A percentile compares a stretch with the other conserved stretches of the same genome.
Conservation (phyloP, 176 grass and related monocot genomes). For the Echinochloa phyllopogon region DNA sequence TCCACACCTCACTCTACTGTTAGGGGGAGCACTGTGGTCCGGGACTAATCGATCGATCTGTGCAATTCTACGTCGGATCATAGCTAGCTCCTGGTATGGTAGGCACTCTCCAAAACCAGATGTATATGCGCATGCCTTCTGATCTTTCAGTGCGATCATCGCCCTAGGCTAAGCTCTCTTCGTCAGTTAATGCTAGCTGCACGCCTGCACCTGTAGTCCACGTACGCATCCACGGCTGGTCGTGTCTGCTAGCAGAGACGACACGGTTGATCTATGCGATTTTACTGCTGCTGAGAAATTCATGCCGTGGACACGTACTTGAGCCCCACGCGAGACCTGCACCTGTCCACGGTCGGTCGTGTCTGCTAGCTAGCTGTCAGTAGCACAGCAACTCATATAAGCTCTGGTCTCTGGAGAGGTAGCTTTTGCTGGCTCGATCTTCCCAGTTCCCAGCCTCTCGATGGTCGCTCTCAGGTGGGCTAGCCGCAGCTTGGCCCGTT, state of each 20-base stretch:
- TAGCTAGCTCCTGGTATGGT: not conserved
- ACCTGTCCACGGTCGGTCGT: conserved; percentile 23
- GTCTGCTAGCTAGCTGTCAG: conserved; percentile 23
- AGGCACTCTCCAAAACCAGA: not conserved
- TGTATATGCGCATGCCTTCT: no score
- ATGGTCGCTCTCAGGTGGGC: conserved; percentile 33
- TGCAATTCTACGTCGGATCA: conserved; percentile 17
- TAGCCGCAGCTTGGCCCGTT: conserved; percentile 25
- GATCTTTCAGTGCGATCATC: not conserved
- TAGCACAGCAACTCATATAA: conserved; percentile 15
- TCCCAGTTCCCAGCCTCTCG: not conserved
- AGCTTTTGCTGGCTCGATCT: not conserved
- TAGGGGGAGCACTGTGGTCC: conserved; percentile 15
- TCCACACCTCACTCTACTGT: not conserved
- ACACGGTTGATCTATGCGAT: not conserved
- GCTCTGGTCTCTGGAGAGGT: not conserved
- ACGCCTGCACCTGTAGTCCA: not conserved
- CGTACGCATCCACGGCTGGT: not conserved
- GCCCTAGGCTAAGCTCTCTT: not conserved
- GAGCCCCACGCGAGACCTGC: not conserved
- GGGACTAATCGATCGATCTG: not conserved
- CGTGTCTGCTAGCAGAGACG: not conserved
- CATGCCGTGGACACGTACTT: not conserved
- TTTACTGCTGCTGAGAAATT: not conserved
- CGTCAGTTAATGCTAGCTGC: not conserved